These are phyloP conservation scores for Lachancea cidri DNA, from an alignment of 805 yeast genomes.

Conservation along the genomic window DNA sequence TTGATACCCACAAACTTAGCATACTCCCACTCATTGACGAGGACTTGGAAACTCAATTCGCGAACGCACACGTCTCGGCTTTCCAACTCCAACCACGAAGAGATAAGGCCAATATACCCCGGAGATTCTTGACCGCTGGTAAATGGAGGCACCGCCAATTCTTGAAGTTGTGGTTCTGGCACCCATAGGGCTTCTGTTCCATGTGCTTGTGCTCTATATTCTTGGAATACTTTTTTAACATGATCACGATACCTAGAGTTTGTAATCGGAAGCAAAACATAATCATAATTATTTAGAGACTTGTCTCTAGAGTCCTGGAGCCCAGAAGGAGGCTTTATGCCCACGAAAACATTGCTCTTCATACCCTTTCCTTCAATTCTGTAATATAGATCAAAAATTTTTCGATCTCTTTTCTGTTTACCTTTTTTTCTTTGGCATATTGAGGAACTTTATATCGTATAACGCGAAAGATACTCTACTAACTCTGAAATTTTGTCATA, in stretches of 20 bases:
- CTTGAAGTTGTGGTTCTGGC: slow-evolving; percentile 32
- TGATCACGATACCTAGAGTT: slow-evolving; percentile 44
- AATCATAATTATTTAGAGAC: slow-evolving; percentile 39
- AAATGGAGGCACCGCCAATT: slow-evolving; percentile 30
- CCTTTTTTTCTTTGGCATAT: slow-evolving; percentile 1
- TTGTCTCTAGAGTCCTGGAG: slow-evolving; percentile 28
- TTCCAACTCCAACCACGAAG: slow-evolving; percentile 70
- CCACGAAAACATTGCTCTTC: slow-evolving; percentile 36
- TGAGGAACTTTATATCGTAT: neutral
- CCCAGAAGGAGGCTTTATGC: slow-evolving; percentile 42
- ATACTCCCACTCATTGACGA: slow-evolving; percentile 52
- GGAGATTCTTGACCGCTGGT: slow-evolving; percentile 9
- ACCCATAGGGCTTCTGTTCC: slow-evolving; percentile 16
- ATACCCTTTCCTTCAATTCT: neutral
- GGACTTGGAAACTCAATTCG: slow-evolving; percentile 50
- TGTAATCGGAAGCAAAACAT: slow-evolving; percentile 50
- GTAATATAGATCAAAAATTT: neutral
- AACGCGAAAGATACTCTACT: neutral
- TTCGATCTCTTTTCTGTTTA: slow-evolving; percentile 2
- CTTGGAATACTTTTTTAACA: slow-evolving; percentile 37
- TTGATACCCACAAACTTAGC: slow-evolving; percentile 55
- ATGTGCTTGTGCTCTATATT: slow-evolving; percentile 21
- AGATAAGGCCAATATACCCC: slow-evolving; percentile 48
- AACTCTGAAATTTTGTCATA: neutral
- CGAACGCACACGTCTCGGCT: slow-evolving; percentile 45